These are phyloP conservation scores for Neostapfia colusana DNA, from an alignment of 176 grass and related monocot species.

Conservation along the genomic window DNA sequence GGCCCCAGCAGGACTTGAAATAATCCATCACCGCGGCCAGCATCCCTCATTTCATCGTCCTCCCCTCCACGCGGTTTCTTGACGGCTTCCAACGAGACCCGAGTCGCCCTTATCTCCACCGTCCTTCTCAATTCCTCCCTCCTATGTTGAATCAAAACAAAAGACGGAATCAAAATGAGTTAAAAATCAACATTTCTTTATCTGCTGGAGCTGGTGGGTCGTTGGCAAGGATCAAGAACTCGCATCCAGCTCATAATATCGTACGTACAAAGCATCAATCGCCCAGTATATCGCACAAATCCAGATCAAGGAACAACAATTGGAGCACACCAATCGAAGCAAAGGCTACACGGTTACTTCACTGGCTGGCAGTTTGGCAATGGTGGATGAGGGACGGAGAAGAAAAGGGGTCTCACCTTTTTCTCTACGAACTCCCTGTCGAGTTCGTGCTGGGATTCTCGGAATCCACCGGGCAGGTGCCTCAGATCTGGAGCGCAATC, in stretches of 20 bases:
- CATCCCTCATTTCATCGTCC: slow-evolving; percentile 64
- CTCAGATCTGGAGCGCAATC: slow-evolving; percentile 58
- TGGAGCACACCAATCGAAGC: slow-evolving; percentile 22
- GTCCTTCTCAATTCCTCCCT: neutral
- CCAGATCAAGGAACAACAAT: slow-evolving; percentile 35
- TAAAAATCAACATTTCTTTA: neutral
- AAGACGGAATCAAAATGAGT: slow-evolving; percentile 22
- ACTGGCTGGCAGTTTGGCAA: slow-evolving; percentile 19
- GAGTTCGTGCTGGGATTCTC: slow-evolving; percentile 41
- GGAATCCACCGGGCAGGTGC: slow-evolving; percentile 54
- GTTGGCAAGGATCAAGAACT: slow-evolving; percentile 23
- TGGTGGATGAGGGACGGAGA: slow-evolving; percentile 37
- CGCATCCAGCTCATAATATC: slow-evolving; percentile 2
- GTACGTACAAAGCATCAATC: neutral
- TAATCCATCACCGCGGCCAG: slow-evolving; percentile 62
- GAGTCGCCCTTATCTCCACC: slow-evolving; percentile 14
- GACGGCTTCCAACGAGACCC: slow-evolving; percentile 34
- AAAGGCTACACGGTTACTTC: neutral
- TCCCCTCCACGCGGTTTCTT: slow-evolving; percentile 45
- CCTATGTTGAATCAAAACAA: slow-evolving; percentile 1
- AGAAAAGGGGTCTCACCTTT: slow-evolving; percentile 43
- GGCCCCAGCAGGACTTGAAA: slow-evolving; percentile 72
- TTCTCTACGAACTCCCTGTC: slow-evolving; percentile 26
- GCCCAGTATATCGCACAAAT: slow-evolving; percentile 11
- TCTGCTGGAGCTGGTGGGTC: slow-evolving; percentile 16